Base-by-base conservation (phyloP, 768 basidiomycete species). In the Ramaria sp. region DNA sequence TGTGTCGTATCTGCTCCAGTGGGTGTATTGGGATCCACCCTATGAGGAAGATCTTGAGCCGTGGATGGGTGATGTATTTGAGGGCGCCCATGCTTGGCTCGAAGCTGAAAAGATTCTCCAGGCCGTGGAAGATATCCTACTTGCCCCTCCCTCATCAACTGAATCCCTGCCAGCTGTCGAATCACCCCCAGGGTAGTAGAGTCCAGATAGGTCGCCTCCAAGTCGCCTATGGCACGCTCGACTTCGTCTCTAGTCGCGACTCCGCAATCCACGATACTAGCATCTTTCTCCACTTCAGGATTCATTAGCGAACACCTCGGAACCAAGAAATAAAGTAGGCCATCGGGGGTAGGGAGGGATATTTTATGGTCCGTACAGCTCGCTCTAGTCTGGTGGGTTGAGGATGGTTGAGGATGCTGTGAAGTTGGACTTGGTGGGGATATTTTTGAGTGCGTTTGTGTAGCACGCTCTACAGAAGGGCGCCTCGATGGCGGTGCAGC, bases 121-220 rank as follows among this genome's bases (percentile, higher is more conserved):
- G 69, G 70, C 45, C 66, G 66, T 0, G 81, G 80, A 10, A 84
- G 63, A 61, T 83, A 86, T 61, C 72, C 83, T 2, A 85, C 73
- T 58, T 84, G 83, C 39, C 78, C 73, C 57, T 84, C 82, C 12
- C 79, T 76, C 45, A 83, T 65, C 47, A 84, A 69, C 56, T 85
- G 82, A 15, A 80, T 70, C 9, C 83, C 82, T 16, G 83, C 81
- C 32, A 86, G 70, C 49, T 79, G 73, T 36, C 81, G 73, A 41
- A 86, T 64, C 30, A 75, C 67, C 48, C 78, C 76, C 41, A 85
- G 27, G 9, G 28, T 48, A 5, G 20, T 13, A 22, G 58, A 34
- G 28, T 60, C 59, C 25, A 60, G 37, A 28, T 32, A 18, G 25
- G n/a, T 42, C 8, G 42, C 42, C 2, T 47, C 55, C 12, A 59